These are phyloP conservation scores for Aspergillus chevalieri DNA, from an alignment of 2,329 filamentous ascomycete species.

Conservation along the genomic window DNA sequence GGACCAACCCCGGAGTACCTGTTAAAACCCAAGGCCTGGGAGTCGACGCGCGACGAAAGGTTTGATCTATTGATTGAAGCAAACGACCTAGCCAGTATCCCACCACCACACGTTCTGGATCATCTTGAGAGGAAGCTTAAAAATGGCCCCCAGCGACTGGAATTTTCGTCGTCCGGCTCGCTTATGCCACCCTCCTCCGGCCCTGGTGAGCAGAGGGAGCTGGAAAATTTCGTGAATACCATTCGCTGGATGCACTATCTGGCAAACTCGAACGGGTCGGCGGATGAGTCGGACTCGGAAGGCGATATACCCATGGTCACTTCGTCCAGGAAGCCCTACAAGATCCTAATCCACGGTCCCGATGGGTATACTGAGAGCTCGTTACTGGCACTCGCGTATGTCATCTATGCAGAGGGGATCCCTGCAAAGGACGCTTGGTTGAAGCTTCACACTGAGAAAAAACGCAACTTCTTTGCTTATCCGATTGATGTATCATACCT, in stretches of 20 bases:
- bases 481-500: slow-evolving; percentile 80
- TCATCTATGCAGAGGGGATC: slow-evolving; percentile 80
- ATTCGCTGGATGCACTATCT: slow-evolving; percentile 87
- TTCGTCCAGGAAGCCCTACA: slow-evolving; percentile 46
- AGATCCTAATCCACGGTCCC: slow-evolving; percentile 83
- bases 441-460: slow-evolving; percentile 68
- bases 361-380: slow-evolving; percentile 96
- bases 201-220: slow-evolving; percentile 68
- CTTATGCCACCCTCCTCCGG: slow-evolving; percentile 65
- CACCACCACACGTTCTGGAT: slow-evolving; percentile 61
- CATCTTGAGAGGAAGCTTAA: slow-evolving; percentile 54
- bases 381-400: slow-evolving; percentile 82
- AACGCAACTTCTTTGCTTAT: slow-evolving; percentile 94
- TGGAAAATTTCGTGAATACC: slow-evolving; percentile 76
- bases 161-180: slow-evolving; percentile 93
- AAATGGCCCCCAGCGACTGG: slow-evolving; percentile 53
- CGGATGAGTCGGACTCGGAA: slow-evolving; percentile 43
- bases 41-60: slow-evolving; percentile 45
- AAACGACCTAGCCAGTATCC: slow-evolving; percentile 73
- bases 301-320: slow-evolving; percentile 52
- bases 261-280: slow-evolving; percentile 55
- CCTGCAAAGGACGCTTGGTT: slow-evolving; percentile 84
- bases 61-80: slow-evolving; percentile 87
- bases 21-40: slow-evolving; percentile 35
- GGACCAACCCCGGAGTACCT: slow-evolving; percentile 74